Base-by-base conservation (phyloP, 2,329 filamentous ascomycete genomes). In the Uncinocarpus reesii region DNA sequence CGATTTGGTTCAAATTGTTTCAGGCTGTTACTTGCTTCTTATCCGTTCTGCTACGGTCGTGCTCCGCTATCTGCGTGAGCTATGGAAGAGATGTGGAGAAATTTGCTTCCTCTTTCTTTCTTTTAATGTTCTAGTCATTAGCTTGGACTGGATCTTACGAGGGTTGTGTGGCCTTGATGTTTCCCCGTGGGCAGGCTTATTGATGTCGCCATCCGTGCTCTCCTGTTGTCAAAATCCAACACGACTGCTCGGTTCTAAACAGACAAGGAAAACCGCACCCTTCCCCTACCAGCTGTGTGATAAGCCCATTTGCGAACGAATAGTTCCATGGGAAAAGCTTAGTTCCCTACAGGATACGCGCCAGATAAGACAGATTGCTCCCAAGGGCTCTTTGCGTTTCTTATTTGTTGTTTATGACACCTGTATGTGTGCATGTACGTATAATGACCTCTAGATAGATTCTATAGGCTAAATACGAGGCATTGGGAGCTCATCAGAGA, bases 1-100 rank as follows among this genome's bases (percentile, higher is more conserved):
- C 28, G 26, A 46, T 46, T 41, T 49, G 26, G 16, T n/a, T 44
- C 34, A 24, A 31, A 28, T 37, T 29, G n/a, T 45, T 21, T 42
- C 32, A 28, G 8, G 6, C 10, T 35, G 5, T 34, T 42, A 8
- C 34, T 40, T 29, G n/a, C 44, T 32, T 18, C 10, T 21, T 36
- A 45, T 41, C 32, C 50, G 36, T 24, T 49, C 31, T 40, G 8
- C 41, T 46, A 13, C 28, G 42, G 15, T 24, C 21, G 20, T 23
- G 7, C 18, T 42, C 7, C 11, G 26, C 26, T 2, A 28, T 21
- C 21, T 23, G 28, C n/a, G 21, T 40, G 37, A 15, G 18, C 21
- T 13, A 40, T 28, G 11, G 11, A n/a, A 38, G 37, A 24, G 23
- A 26, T 26, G 7, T 40, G 37, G 23, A 40, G 23, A 26, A 15